Percentiles rank a stretch among this genome's conserved stretches.
These are phyloP conservation scores for Paramecium biaurelia DNA, from an alignment of 73 alveolate species.

Conservation along the genomic window DNA sequence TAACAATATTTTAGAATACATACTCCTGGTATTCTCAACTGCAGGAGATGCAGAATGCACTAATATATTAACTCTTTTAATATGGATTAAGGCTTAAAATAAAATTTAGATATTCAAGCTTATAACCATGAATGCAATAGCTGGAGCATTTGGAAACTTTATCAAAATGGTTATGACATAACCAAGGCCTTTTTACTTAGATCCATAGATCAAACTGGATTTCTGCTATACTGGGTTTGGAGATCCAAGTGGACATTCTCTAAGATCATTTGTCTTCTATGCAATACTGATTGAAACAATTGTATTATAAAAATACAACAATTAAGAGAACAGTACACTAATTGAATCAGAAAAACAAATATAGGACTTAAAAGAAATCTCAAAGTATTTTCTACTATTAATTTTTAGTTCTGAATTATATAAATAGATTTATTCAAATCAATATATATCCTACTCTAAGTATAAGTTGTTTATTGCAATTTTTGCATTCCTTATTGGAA, in stretches of 20 bases:
- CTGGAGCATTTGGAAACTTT: background rate
- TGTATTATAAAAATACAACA: background rate
- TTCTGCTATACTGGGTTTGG: constrained; percentile 28
- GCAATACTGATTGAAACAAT: background rate
- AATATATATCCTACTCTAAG: background rate
- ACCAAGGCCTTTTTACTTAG: constrained; percentile 7
- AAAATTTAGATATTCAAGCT: background rate
- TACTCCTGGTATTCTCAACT: background rate
- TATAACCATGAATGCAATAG: background rate
- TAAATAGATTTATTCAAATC: background rate
- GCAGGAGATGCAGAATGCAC: background rate
- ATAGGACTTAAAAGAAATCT: background rate
- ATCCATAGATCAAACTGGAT: background rate
- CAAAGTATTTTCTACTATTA: background rate
- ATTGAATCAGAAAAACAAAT: background rate
- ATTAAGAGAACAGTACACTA: background rate
- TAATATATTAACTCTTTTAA: background rate
- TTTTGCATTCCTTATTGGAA: background rate
- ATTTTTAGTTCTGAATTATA: background rate
- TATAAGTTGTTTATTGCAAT: background rate
- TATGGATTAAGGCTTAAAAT: background rate
- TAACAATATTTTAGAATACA: background rate
- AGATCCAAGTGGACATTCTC: constrained; percentile 30
- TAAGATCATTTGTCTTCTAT: constrained; percentile 11
- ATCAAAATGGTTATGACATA: background rate